Evolutionary conservation across 164 flowering plant species (phyloP).

Genomic region (Nelumbo lutea): DNA sequence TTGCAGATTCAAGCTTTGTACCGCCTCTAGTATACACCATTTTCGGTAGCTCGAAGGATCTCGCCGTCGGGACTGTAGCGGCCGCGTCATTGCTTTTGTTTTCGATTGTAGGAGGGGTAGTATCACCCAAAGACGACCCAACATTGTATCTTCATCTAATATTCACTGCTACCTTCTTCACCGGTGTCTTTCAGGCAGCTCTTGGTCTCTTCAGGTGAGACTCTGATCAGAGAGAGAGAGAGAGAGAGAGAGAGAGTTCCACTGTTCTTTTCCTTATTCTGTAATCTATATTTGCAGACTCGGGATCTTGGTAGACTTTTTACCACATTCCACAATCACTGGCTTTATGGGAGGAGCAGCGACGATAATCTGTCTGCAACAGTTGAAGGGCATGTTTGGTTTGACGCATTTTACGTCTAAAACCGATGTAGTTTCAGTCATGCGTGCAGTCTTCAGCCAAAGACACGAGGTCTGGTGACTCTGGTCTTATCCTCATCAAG

Average conservation of each 20-base stretch:
- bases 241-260: not conserved
- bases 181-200: slow-evolving; percentile 54
- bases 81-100: slow-evolving; percentile 61
- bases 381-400: slow-evolving; percentile 81
- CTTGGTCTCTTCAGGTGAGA: slow-evolving; percentile 62
- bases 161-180: slow-evolving; percentile 64
- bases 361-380: slow-evolving; percentile 53
- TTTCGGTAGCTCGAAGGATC: slow-evolving; percentile 70
- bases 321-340: slow-evolving; percentile 73
- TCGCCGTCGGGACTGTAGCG: slow-evolving; percentile 83
- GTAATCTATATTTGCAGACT: slow-evolving; percentile 32
- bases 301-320: slow-evolving; percentile 80
- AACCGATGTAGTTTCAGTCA: slow-evolving; percentile 59
- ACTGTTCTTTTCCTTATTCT: not conserved
- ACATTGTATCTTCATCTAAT: slow-evolving; percentile 50
- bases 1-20: slow-evolving; percentile 81
- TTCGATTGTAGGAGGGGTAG: slow-evolving; percentile 31
- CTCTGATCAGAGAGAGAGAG: not conserved
- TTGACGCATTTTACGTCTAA: slow-evolving; percentile 52
- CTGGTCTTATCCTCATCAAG: too few relatives aligned
- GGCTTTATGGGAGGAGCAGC: slow-evolving; percentile 96
- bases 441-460: slow-evolving; percentile 37
- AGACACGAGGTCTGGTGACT: slow-evolving; percentile 42
- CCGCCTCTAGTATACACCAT: slow-evolving; percentile 74
- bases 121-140: slow-evolving; percentile 28